Base-by-base conservation (phyloP, 1,284 basidiomycete genomes). In the Papiliotrema terrestris region DNA sequence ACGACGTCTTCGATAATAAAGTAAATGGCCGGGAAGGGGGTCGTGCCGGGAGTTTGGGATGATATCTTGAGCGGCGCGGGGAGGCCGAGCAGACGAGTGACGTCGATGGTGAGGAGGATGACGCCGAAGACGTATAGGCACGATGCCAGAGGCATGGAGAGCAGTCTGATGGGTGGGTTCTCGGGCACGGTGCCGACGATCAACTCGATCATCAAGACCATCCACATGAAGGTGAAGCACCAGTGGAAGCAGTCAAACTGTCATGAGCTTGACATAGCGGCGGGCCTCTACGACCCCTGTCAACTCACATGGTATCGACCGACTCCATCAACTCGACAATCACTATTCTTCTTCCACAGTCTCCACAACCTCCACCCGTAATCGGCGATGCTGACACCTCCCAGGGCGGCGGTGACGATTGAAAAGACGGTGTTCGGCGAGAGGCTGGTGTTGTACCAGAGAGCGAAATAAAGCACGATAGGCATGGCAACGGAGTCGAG, bases 161-260 rank as follows among this genome's bases (percentile, higher is more conserved):
- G 52, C 8, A 54, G 25, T n/a, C 52, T 45, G 19, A 54, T 54
- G 15, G 52, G 52, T 9, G 52, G 52, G 22, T 48, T 42, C 13
- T 20, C 37, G 19, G 39, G 39, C 11, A 37, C 15, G 11, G 52
- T 42, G 23, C 52, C 52, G 43, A 54, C 46, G 45, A 54, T 43
- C 17, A 54, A 23, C 36, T 54, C 52, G 52, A 44, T 29, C 19
- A 54, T 54, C 17, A 54, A 8, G 15, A 54, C n/a, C 19, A 43
- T 36, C 52, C 52, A 54, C 52, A 54, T 54, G 25, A 43, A 22
- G 14, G 52, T 49, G 37, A 54, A 48, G 22, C 45, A 49, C 46
- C 46, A 49, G 46, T 54, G 52, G 32, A 54, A 54, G 20, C 19
- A 54, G 39, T 54, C 52, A 22, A 54, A 26, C 52, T 54, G 37